Percentiles rank a stretch among this genome's conserved stretches.
Conservation (phyloP, 805 yeast species). For the Saccharomycopsis fodiens region DNA sequence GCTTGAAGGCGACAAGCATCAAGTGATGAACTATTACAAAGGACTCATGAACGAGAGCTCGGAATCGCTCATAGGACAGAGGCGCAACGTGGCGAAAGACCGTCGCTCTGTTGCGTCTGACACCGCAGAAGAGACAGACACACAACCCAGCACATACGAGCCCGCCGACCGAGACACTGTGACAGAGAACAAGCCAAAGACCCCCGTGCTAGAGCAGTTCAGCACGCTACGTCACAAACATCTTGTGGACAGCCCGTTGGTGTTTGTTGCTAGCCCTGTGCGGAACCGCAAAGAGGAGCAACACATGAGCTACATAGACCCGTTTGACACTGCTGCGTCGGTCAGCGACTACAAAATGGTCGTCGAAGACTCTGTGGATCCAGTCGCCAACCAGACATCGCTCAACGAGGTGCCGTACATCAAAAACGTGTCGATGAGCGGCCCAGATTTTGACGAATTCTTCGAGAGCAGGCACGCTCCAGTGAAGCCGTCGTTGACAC, state of each 20-base stretch:
- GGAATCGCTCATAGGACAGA: slow-evolving; percentile 5
- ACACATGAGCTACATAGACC: background rate
- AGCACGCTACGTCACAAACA: background rate
- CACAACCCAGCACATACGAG: background rate
- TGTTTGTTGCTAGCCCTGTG: slow-evolving; percentile 16
- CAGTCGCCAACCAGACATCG: background rate
- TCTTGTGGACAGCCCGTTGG: slow-evolving; percentile 10
- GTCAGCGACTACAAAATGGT: background rate
- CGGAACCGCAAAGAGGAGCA: slow-evolving; percentile 5
- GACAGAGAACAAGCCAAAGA: background rate
- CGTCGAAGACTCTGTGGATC: background rate
- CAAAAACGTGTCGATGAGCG: slow-evolving; percentile 16
- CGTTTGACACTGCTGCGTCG: slow-evolving; percentile 1
- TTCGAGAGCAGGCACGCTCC: background rate
- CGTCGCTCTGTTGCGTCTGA: background rate
- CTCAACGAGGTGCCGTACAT: slow-evolving; percentile 12
- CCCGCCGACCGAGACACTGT: background rate
- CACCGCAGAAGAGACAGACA: background rate
- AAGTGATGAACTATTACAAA: slow-evolving; percentile 9
- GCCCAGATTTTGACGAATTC: slow-evolving; percentile 9
- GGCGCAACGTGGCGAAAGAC: slow-evolving; percentile 2
- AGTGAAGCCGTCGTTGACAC: background rate
- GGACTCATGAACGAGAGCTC: slow-evolving; percentile 10
- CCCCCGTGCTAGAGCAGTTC: background rate
- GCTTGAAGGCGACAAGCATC: background rate